Evolutionary conservation across 805 yeast species (phyloP).

Genomic region (Geotrichum ghanense): DNA sequence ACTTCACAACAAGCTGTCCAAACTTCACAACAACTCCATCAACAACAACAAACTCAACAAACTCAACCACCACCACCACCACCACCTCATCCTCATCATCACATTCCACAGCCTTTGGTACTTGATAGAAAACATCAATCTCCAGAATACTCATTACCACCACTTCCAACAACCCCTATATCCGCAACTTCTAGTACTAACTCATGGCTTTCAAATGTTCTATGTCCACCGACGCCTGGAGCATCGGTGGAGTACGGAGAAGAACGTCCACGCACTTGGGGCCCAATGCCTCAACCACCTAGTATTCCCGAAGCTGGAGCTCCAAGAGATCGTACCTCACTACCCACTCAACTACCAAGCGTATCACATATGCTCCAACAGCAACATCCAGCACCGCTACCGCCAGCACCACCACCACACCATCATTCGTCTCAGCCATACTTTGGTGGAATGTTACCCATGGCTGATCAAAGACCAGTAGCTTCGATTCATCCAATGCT

Average conservation of each 20-base stretch:
- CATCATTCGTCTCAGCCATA: too few relatives aligned
- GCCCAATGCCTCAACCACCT: constrained; percentile 16
- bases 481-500: background rate
- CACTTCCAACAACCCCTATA: constrained; percentile 12
- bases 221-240: constrained; percentile 4
- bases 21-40: constrained; percentile 10
- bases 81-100: constrained; percentile 1
- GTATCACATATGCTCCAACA: too few relatives aligned
- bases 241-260: constrained; percentile 12
- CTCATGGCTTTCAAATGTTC: constrained; percentile 18
- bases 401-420: too few relatives aligned
- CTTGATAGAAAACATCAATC: too few relatives aligned
- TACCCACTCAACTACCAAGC: too few relatives aligned
- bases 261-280: constrained; percentile 22
- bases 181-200: constrained; percentile 14
- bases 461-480: background rate
- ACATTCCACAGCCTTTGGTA: background rate
- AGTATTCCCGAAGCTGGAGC: constrained; percentile 17
- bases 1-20: constrained; percentile 11
- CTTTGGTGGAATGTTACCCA: too few relatives aligned
- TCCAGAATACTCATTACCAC: constrained; percentile 11
- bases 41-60: constrained; percentile 8
- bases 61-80: constrained; percentile 4
- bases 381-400: too few relatives aligned
- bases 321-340: constrained; percentile 15